These are phyloP conservation scores for Diplocarpon mali DNA, from an alignment of 2,329 filamentous ascomycete species.

Conservation along the genomic window DNA sequence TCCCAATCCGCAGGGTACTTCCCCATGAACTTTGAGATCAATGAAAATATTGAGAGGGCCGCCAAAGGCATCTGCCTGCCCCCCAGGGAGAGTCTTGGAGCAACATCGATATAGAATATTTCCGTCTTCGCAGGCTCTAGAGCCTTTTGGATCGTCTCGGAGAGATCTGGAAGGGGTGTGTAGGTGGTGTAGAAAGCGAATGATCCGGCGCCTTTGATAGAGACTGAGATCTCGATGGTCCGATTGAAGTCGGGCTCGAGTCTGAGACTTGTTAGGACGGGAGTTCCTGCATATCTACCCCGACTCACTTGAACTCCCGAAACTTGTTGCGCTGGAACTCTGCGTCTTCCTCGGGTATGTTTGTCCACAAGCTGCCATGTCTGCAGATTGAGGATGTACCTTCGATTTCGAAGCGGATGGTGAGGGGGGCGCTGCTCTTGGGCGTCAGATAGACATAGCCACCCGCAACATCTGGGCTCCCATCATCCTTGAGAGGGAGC, in stretches of 20 bases:
- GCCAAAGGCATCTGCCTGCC: slow-evolving; percentile 68
- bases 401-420: slow-evolving; percentile 80
- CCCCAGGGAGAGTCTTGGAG: slow-evolving; percentile 66
- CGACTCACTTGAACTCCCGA: slow-evolving; percentile 73
- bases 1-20: slow-evolving; percentile 85
- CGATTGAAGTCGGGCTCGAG: slow-evolving; percentile 87
- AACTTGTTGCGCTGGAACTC: slow-evolving; percentile 72
- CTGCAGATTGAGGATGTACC: slow-evolving; percentile 93
- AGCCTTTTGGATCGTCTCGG: slow-evolving; percentile 36
- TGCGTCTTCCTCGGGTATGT: slow-evolving; percentile 69
- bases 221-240: slow-evolving; percentile 80
- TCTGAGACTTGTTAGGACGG: slow-evolving; percentile 35
- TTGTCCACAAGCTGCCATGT: slow-evolving; percentile 91
- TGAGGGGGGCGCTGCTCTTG: slow-evolving; percentile 59
- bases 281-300: background rate
- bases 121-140: slow-evolving; percentile 55
- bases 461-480: slow-evolving; percentile 78
- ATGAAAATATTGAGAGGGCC: slow-evolving; percentile 81
- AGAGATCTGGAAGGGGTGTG: slow-evolving; percentile 67
- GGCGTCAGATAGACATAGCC: slow-evolving; percentile 88
- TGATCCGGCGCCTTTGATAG: slow-evolving; percentile 71
- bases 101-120: slow-evolving; percentile 88
- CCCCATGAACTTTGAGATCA: slow-evolving; percentile 97
- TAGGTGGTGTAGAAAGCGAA: slow-evolving; percentile 95
- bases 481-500: slow-evolving; percentile 83